Percentiles rank a stretch among this genome's conserved stretches.
Conservation (phyloP, 2,329 filamentous ascomycete species). For the Stachybotrys chlorohalonatus region DNA sequence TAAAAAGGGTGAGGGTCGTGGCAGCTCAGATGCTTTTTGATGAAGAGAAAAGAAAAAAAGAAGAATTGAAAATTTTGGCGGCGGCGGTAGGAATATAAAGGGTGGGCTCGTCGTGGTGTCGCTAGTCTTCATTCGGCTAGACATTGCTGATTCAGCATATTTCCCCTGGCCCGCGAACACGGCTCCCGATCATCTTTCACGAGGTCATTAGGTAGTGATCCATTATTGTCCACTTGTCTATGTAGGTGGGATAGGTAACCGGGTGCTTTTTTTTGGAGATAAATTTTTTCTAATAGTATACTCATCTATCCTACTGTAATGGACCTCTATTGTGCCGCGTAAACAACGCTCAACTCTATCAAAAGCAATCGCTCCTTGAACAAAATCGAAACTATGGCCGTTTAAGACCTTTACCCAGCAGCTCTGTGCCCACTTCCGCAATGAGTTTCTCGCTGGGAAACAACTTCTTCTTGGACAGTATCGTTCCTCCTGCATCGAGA, state of each 20-base stretch:
- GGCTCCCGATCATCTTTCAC: too few species aligned
- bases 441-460: conserved; percentile 53
- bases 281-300: too few species aligned
- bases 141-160: neutral
- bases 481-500: conserved; percentile 62
- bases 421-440: conserved; percentile 39
- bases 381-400: conserved; percentile 13
- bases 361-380: neutral
- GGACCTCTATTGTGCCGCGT: too few species aligned
- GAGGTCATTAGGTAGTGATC: too few species aligned
- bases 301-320: too few species aligned
- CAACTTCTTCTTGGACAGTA: conserved; percentile 46
- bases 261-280: too few species aligned
- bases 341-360: neutral
- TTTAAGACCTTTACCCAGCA: conserved; percentile 41
- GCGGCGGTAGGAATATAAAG: conserved; percentile 13
- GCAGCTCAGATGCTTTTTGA: conserved; percentile 58
- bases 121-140: neutral
- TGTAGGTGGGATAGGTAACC: too few species aligned
- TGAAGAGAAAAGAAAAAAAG: conserved; percentile 37
- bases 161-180: neutral
- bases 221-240: too few species aligned
- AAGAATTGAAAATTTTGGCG: conserved; percentile 18
- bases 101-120: too few species aligned
- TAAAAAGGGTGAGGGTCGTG: conserved; percentile 51